These are phyloP conservation scores for Friedmanniomyces simplex DNA, from an alignment of 495 filamentous ascomycete genomes.

Conservation along the genomic window DNA sequence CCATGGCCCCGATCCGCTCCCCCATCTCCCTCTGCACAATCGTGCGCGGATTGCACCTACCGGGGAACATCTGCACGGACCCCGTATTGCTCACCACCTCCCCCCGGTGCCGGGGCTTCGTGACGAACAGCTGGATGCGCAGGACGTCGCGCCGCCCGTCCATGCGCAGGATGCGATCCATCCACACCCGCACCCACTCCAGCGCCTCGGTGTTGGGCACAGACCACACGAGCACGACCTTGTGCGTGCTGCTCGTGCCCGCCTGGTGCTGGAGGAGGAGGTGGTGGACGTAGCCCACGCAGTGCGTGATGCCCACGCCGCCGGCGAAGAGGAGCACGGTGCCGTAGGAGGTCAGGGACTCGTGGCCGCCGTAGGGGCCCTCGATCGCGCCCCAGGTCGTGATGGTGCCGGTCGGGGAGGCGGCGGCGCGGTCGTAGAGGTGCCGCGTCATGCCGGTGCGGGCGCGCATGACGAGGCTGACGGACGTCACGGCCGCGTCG, in stretches of 20 bases:
- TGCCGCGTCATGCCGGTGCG: constrained; percentile 44
- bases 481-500: constrained; percentile 30
- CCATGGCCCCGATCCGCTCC: constrained; percentile 66
- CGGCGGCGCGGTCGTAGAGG: constrained; percentile 38
- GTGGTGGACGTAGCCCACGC: constrained; percentile 44
- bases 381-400: constrained; percentile 42
- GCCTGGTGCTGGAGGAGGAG: constrained; percentile 36
- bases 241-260: constrained; percentile 37
- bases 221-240: constrained; percentile 79
- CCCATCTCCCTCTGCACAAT: constrained; percentile 72
- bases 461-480: constrained; percentile 46
- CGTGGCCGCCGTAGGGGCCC: constrained; percentile 47
- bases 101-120: constrained; percentile 63
- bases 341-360: constrained; percentile 43
- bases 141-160: constrained; percentile 72
- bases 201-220: constrained; percentile 75
- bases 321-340: constrained; percentile 47
- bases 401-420: constrained; percentile 34
- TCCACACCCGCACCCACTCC: constrained; percentile 89
- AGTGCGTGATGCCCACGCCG: constrained; percentile 52
- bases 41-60: constrained; percentile 44
- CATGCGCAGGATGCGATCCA: constrained; percentile 85
- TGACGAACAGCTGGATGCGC: constrained; percentile 79
- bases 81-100: constrained; percentile 74
- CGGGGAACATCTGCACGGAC: constrained; percentile 85